Percentiles rank a stretch among this genome's conserved stretches.
phyloP scores from a whole-genome alignment of 2,329 filamentous ascomycete genomes.

The Elsinoe fawcettii region DNA sequence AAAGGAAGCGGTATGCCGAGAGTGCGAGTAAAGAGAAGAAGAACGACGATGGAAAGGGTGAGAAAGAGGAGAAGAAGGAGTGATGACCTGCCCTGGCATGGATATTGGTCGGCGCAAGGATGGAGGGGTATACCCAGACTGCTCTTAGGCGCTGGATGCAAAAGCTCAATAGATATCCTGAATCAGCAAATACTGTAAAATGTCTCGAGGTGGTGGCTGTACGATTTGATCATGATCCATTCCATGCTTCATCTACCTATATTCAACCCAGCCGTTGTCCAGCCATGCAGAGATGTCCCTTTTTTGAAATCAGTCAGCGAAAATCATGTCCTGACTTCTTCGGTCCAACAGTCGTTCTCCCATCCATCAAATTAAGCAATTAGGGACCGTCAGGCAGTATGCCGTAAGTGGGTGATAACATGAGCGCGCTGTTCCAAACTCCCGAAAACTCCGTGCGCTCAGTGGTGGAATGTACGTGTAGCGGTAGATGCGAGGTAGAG shows the following conservation, averaged over 20 bases:
- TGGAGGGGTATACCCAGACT: neutral
- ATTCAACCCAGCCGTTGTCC: neutral
- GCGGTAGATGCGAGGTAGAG: constrained; percentile 11
- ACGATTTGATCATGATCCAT: neutral
- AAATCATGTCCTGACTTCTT: neutral
- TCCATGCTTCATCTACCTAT: constrained; percentile 7
- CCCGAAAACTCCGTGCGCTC: constrained; percentile 3
- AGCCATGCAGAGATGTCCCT: neutral
- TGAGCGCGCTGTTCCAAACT: neutral
- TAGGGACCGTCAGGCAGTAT: constrained; percentile 7
- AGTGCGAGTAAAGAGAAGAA: constrained; percentile 20
- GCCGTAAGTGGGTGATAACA: neutral
- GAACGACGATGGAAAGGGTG: constrained; percentile 6
- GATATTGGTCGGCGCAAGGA: neutral
- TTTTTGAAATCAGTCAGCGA: neutral
- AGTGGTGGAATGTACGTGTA: neutral
- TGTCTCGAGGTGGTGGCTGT: neutral
- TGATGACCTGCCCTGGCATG: neutral
- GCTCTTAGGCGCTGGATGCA: neutral
- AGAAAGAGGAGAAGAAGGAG: constrained; percentile 14
- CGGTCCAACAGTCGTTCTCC: neutral
- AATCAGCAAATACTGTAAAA: constrained; percentile 3
- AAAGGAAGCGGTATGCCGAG: constrained; percentile 43
- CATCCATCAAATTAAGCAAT: constrained; percentile 6
- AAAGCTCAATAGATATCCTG: neutral